Evolutionary conservation across 192 early-diverging fungal genomes (phyloP).

Genomic region (Coemansia erecta): DNA sequence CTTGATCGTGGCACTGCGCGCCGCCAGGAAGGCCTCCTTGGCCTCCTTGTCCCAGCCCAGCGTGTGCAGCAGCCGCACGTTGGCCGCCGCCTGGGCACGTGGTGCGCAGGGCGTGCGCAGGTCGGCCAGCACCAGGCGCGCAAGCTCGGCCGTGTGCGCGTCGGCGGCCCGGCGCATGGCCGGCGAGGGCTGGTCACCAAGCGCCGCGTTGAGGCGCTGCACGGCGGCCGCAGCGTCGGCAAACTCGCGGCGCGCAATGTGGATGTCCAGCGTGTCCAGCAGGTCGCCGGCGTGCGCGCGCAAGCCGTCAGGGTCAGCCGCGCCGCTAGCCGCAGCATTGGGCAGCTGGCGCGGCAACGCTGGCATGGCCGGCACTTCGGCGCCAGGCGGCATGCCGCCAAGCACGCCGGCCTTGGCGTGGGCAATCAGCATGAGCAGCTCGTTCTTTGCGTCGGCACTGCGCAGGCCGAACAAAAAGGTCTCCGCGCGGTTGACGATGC

Average conservation of each 20-base stretch:
- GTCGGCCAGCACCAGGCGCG: slow-evolving; percentile 61
- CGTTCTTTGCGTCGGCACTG: slow-evolving; percentile 42
- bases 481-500: slow-evolving; percentile 82
- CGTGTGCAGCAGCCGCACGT: slow-evolving; percentile 76
- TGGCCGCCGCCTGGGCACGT: slow-evolving; percentile 74
- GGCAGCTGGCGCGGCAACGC: slow-evolving; percentile 21
- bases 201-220: slow-evolving; percentile 21
- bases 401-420: slow-evolving; percentile 43
- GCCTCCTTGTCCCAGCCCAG: slow-evolving; percentile 66
- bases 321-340: slow-evolving; percentile 14
- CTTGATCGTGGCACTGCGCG: slow-evolving; percentile 74
- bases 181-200: slow-evolving; percentile 20
- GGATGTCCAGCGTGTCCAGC: slow-evolving; percentile 86
- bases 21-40: slow-evolving; percentile 79
- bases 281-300: slow-evolving; percentile 60
- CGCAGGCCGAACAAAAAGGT: slow-evolving; percentile 64
- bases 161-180: slow-evolving; percentile 32
- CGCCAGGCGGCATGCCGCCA: background rate
- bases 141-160: slow-evolving; percentile 47
- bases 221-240: slow-evolving; percentile 66
- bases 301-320: slow-evolving; percentile 13
- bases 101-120: slow-evolving; percentile 78
- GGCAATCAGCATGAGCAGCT: slow-evolving; percentile 48
- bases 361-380: slow-evolving; percentile 12
- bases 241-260: slow-evolving; percentile 91